Base-by-base conservation (phyloP, 257 asterid species). In the Nicotiana benthamiana region DNA sequence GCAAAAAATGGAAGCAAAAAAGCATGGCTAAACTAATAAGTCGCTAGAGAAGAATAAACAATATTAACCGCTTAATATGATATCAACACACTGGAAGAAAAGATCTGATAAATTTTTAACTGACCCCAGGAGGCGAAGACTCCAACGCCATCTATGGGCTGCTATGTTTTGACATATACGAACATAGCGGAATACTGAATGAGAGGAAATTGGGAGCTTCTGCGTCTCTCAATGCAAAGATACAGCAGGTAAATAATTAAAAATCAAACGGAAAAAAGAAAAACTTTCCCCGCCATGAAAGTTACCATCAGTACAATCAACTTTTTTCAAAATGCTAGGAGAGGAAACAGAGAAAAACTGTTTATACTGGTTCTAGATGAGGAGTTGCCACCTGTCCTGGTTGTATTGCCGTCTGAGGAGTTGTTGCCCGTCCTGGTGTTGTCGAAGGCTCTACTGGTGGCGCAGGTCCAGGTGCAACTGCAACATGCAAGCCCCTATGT, bases 401-500 rank as follows among this genome's bases (percentile, higher is more conserved):
- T 67, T 27, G 76, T 5, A 36, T n/a, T n/a, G 56, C 54, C 18
- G 9, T 54, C 75, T 51, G 80, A 59, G 81, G 79, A 81, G 56
- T 83, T 13, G 75, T 62, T 52, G 67, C 62, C 40, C 9, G 78
- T 43, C 78, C 82, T 46, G 64, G 18, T 26, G 77, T 64, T 20
- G 82, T 17, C 3, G 64, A 62, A 66, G 85, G 70, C 32, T 78
- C 83, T 52, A 81, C 43, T 48, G 80, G 81, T 27, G 83, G 76
- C 28, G 85, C 83, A 15, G 86, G 80, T 80, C 28, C 80, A 34
- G 87, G 85, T 7, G 82, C 84, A 17, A 87, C 75, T 70, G 86
- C 79, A 27, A 83, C 86, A 52, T 86, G 92, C 80, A 85, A 79
- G 20, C 91, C 86, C 79, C 90, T 83, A 28, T 59, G 90, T 32